Percentiles rank a stretch among this genome's conserved stretches.
Conservation (phyloP, 2,329 filamentous ascomycete species). For the Sarocladium brachiariae region DNA sequence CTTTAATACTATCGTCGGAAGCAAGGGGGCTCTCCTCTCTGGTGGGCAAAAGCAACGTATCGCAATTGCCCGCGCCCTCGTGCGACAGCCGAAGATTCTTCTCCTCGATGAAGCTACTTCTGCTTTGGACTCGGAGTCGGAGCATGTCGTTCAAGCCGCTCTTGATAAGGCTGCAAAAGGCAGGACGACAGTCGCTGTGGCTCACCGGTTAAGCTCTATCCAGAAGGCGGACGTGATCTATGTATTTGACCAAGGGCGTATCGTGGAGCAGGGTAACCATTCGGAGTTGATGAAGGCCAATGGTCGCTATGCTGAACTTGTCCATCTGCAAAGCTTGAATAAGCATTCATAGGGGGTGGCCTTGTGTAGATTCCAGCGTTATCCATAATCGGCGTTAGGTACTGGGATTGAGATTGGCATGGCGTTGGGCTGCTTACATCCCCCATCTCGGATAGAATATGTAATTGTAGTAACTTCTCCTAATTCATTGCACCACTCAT, state of each 20-base stretch:
- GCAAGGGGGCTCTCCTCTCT: conserved; percentile 76
- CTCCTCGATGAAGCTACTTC: conserved; percentile 18
- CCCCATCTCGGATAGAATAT: too few relatives aligned
- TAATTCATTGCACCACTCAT: too few relatives aligned
- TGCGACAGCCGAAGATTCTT: conserved; percentile 84
- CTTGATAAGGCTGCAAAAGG: conserved; percentile 77
- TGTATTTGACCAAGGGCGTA: conserved; percentile 84
- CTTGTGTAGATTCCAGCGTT: neutral
- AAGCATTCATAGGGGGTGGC: conserved; percentile 35
- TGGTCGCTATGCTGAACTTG: conserved; percentile 70
- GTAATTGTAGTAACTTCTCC: too few relatives aligned
- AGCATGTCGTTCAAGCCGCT: conserved; percentile 74
- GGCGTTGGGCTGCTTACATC: neutral
- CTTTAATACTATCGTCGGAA: conserved; percentile 78
- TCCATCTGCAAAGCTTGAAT: conserved; percentile 72
- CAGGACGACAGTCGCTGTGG: conserved; percentile 88
- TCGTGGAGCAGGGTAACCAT: conserved; percentile 83
- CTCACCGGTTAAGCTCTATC: conserved; percentile 85
- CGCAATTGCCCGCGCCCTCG: conserved; percentile 82
- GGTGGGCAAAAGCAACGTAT: conserved; percentile 95
- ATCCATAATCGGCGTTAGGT: neutral
- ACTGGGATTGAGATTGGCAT: conserved; percentile 1
- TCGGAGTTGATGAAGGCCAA: conserved; percentile 61
- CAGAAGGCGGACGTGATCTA: conserved; percentile 94
- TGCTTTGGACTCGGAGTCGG: conserved; percentile 49